These are phyloP conservation scores for Arthroderma sp. DNA, from an alignment of 2,329 filamentous ascomycete species.

Conservation along the genomic window DNA sequence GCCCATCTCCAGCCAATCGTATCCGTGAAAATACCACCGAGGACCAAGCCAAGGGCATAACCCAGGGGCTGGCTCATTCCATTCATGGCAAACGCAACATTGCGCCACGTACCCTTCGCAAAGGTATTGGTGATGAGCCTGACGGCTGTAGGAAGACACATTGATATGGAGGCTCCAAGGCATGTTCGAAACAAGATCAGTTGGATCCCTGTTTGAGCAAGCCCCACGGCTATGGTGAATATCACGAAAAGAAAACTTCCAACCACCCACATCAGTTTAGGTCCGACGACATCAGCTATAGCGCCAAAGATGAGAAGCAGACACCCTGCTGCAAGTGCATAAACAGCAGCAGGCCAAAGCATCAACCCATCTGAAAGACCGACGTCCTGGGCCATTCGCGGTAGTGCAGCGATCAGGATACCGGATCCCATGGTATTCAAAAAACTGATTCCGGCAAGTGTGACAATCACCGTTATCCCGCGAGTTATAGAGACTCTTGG, in stretches of 20 bases:
- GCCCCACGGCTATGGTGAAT: slow-evolving; percentile 30
- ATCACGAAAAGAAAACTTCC: slow-evolving; percentile 30
- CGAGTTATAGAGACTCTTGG: slow-evolving; percentile 7
- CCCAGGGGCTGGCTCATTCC: slow-evolving; percentile 38
- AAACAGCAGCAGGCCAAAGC: slow-evolving; percentile 19
- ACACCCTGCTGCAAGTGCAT: slow-evolving; percentile 25
- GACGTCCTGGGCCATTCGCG: slow-evolving; percentile 17
- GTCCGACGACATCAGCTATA: slow-evolving; percentile 37
- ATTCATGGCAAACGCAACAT: slow-evolving; percentile 38
- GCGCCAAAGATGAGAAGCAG: slow-evolving; percentile 37
- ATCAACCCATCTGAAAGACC: slow-evolving; percentile 13
- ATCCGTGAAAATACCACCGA: slow-evolving; percentile 39
- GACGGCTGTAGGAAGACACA: slow-evolving; percentile 35
- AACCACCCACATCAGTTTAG: slow-evolving; percentile 31
- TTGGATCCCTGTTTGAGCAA: slow-evolving; percentile 23
- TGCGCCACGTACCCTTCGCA: slow-evolving; percentile 31
- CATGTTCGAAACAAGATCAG: slow-evolving; percentile 35
- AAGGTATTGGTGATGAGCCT: slow-evolving; percentile 35
- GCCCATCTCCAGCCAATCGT: slow-evolving; percentile 39
- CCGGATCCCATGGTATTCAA: slow-evolving; percentile 20
- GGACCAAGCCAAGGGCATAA: slow-evolving; percentile 34
- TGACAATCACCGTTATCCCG: slow-evolving; percentile 13
- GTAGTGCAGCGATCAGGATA: slow-evolving; percentile 17
- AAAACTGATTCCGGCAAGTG: slow-evolving; percentile 19
- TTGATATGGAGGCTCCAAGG: slow-evolving; percentile 31